These are phyloP conservation scores for Monilinia fructicola DNA, from an alignment of 2,329 filamentous ascomycete genomes.

Conservation along the genomic window DNA sequence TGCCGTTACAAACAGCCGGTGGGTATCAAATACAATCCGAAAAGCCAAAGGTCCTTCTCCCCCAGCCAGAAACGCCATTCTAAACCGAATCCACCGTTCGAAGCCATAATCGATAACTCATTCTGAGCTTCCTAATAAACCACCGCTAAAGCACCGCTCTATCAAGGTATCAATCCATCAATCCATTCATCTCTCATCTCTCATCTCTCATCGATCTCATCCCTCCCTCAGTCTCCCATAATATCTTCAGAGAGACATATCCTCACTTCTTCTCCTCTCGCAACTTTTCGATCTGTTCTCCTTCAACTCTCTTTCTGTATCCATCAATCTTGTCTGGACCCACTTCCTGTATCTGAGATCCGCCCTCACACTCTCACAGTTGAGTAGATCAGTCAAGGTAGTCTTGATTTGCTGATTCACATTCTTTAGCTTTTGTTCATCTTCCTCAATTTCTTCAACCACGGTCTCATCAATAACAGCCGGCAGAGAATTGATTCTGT, in stretches of 20 bases:
- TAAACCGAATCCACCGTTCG: neutral
- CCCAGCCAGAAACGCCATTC: conserved; percentile 14
- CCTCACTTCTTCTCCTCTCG: conserved; percentile 31
- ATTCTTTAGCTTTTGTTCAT: conserved; percentile 44
- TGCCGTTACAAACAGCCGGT: conserved; percentile 4
- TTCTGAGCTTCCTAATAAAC: neutral
- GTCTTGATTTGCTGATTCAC: conserved; percentile 55
- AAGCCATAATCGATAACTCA: neutral
- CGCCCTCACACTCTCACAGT: conserved; percentile 50
- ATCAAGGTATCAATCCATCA: neutral
- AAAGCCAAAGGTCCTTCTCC: conserved; percentile 1
- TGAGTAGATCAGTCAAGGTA: conserved; percentile 54
- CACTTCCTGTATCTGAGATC: conserved; percentile 50
- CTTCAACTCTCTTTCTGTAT: conserved; percentile 50
- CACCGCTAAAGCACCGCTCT: neutral
- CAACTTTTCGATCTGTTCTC: conserved; percentile 32
- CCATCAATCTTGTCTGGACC: conserved; percentile 54
- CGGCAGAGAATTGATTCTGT: conserved; percentile 33
- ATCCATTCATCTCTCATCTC: neutral
- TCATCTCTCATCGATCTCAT: neutral
- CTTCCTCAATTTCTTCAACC: conserved; percentile 33
- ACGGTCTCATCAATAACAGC: conserved; percentile 32
- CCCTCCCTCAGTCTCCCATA: conserved; percentile 14
- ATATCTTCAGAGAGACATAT: conserved; percentile 11
- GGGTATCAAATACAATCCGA: conserved; percentile 23